Base-by-base conservation (phyloP, 148 eudicot species). In the Spergularia marina region DNA sequence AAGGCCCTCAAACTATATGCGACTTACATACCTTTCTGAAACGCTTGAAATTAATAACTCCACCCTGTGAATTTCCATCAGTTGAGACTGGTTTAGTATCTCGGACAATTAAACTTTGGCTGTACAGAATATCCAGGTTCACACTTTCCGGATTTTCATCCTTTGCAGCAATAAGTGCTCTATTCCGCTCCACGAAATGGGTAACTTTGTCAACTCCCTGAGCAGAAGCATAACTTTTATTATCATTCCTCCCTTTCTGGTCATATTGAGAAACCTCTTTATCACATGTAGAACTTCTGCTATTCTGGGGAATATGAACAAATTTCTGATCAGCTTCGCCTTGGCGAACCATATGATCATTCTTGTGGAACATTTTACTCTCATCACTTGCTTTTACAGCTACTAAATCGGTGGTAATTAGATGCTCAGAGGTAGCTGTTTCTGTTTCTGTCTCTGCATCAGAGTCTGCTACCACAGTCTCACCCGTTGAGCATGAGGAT, bases 401-500 rank as follows among this genome's bases (percentile, higher is more conserved):
- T 34, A 49, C 66, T 72, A 66, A 70, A 65, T 76, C 59, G 55
- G 71, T 75, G 12, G 68, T 75, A 74, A 81, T 64, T 25, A 74
- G 81, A 51, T 70, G 89, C 70, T 79, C 67, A 13, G 96, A 90
- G 44, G 85, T 89, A 20, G 90, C 90, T 67, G 89, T 86, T 89
- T 92, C 98, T 52, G 81, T 84, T 82, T 96, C 99, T 79, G 73
- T 70, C 81, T 96, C 99, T 73, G 78, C 86, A 78, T 96, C 99
- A 41, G 99, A 96, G 75, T 96, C 99, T 66, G 97, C 98, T 68
- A 96, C 99, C 71, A 92, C 80, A 52, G 99, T 96, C 89, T 92
- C 99, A 67, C 91, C 99, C 4, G 99, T 96, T 61, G 99, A 96
- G 85, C 94, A 92, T 47, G 99, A 91, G 62, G 98, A 94, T 9